These are phyloP conservation scores for Jaltomata sinuosa DNA, from an alignment of 257 asterid genomes.

Conservation along the genomic window DNA sequence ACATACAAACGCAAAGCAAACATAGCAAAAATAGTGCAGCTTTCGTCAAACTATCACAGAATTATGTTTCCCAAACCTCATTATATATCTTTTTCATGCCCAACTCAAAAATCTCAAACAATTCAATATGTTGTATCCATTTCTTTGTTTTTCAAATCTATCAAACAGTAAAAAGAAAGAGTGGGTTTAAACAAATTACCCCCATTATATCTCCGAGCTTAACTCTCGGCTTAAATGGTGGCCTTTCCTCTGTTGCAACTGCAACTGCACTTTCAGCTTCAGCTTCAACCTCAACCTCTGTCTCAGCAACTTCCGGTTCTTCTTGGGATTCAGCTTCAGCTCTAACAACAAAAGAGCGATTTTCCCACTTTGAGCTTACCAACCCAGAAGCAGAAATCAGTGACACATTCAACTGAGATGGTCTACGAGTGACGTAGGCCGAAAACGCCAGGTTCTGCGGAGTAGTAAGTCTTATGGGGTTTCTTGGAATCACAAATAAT, in stretches of 20 bases:
- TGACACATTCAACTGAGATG: background rate
- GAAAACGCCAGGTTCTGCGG: slow-evolving; percentile 38
- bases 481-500: slow-evolving; percentile 36
- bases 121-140: background rate
- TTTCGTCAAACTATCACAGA: background rate
- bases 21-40: background rate
- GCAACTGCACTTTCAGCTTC: slow-evolving; percentile 27
- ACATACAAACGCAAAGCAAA: too few species aligned
- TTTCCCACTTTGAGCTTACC: slow-evolving; percentile 19
- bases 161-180: background rate
- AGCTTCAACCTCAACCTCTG: background rate
- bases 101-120: background rate
- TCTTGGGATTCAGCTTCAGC: slow-evolving; percentile 51
- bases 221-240: slow-evolving; percentile 43
- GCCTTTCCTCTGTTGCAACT: slow-evolving; percentile 33
- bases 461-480: slow-evolving; percentile 19
- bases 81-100: background rate
- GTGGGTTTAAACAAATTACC: slow-evolving; percentile 33
- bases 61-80: too few species aligned
- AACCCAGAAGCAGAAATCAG: slow-evolving; percentile 1
- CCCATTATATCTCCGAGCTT: slow-evolving; percentile 95
- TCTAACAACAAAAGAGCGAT: slow-evolving; percentile 28
- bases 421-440: slow-evolving; percentile 19
- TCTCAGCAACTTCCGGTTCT: slow-evolving; percentile 21
- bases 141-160: background rate